These are phyloP conservation scores for Myrica gale DNA, from an alignment of 306 rosid genomes.

Conservation along the genomic window DNA sequence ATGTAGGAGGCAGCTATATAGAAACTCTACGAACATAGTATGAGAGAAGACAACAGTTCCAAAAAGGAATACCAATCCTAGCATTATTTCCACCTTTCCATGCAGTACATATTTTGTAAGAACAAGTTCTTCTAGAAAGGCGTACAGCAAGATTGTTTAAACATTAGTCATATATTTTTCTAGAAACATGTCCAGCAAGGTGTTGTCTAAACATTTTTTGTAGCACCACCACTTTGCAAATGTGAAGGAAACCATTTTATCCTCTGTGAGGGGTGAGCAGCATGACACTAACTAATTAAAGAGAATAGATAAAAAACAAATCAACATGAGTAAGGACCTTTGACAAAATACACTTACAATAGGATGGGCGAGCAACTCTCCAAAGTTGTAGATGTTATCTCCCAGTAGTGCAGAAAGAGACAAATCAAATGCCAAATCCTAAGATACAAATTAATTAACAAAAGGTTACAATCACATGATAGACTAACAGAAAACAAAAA, in stretches of 20 bases:
- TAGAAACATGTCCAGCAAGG: too few species aligned
- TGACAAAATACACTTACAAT: slow-evolving; percentile 55
- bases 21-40: slow-evolving; percentile 8
- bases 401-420: slow-evolving; percentile 97
- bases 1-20: slow-evolving; percentile 6
- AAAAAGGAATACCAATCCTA: not conserved
- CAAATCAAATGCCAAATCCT: slow-evolving; percentile 98
- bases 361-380: slow-evolving; percentile 98
- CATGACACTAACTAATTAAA: not conserved
- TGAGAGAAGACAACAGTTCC: not conserved
- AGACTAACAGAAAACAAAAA: slow-evolving; percentile 19
- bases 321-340: not conserved
- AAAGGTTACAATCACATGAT: slow-evolving; percentile 15
- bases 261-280: not conserved
- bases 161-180: not conserved
- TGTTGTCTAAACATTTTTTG: too few species aligned
- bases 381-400: slow-evolving; percentile 97
- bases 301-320: slow-evolving; percentile 5
- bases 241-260: too few species aligned
- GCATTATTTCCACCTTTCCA: not conserved
- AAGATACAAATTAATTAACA: slow-evolving; percentile 19
- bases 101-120: not conserved
- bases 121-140: not conserved
- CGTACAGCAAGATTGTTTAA: not conserved
- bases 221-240: too few species aligned